Evolutionary conservation across 495 filamentous ascomycete genomes (phyloP).

Genomic region (Aspergillus panamensis): DNA sequence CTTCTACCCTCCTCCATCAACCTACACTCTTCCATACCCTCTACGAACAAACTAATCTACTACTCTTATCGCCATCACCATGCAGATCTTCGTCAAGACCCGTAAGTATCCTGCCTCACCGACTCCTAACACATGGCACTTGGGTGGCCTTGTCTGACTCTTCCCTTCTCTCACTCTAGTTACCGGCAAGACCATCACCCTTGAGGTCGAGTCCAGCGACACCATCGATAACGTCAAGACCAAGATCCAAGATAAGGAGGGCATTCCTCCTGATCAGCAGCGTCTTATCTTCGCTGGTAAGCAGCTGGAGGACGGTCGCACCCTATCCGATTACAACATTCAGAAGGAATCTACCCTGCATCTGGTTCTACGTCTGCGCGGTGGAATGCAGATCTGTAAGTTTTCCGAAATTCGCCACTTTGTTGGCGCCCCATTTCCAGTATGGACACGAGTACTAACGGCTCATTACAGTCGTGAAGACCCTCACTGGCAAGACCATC

Average conservation of each 20-base stretch:
- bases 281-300: constrained; percentile 98
- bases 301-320: constrained; percentile 96
- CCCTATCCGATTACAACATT: constrained; percentile 96
- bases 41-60: constrained; percentile 6
- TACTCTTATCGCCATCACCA: constrained; percentile 37
- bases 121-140: constrained; percentile 11
- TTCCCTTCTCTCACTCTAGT: constrained; percentile 33
- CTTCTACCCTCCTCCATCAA: constrained; percentile 10
- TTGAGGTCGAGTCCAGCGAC: constrained; percentile 97
- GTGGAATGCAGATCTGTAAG: constrained; percentile 97
- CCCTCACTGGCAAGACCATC: constrained; percentile 95
- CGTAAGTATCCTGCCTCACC: constrained; percentile 54
- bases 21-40: constrained; percentile 14
- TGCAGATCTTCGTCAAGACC: constrained; percentile 99
- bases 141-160: constrained; percentile 19
- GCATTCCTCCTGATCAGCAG: constrained; percentile 96
- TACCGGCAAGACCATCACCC: constrained; percentile 98
- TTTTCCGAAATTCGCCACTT: constrained; percentile 23
- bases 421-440: constrained; percentile 2
- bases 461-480: constrained; percentile 64
- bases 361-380: constrained; percentile 93
- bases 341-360: constrained; percentile 98
- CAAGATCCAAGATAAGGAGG: constrained; percentile 99
- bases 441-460: constrained; percentile 18
- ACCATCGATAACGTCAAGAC: constrained; percentile 99